Base-by-base conservation (phyloP, 1,284 basidiomycete species). In the Stereum hirsutum region DNA sequence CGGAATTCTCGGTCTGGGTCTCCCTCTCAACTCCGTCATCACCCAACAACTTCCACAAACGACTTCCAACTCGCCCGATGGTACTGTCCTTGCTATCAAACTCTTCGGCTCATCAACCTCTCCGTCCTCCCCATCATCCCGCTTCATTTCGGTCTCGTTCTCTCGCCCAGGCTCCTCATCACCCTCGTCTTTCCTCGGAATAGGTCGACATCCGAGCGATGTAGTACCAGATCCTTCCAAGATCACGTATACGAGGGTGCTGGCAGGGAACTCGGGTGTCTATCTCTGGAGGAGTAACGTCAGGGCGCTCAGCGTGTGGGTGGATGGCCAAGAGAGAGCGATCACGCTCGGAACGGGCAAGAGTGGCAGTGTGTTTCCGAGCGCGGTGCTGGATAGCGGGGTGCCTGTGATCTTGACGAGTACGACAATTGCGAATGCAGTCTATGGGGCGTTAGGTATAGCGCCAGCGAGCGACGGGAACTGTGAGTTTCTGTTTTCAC, bases 391-490 rank as follows among this genome's bases (percentile, higher is more conserved):
- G 21, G 84, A 87, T 55, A 74, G 76, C 0, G 83, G 83, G 1
- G 68, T 78, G 0, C 81, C 84, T 1, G 50, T 72, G 17, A 84
- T 87, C 43, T 57, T 87, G 1, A 70, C 80, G 4, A 75, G 74
- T 0, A 61, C 64, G 2, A 42, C 54, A 2, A 67, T 87, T n/a
- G 78, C 84, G 12, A 80, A 87, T 52, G 81, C 66, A 4, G 80
- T 88, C n/a, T 88, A 86, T 48, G 83, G 83, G n/a, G 79, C 82
- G 4, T 58, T 83, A 39, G 80, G 77, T 2, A 62, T 86, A n/a
- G 54, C 58, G 5, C 81, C 82, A 1, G 72, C 64, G 0, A 50
- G 57, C 1, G 80, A 86, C 51, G 80, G 81, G 12, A 67, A 73
- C 34, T 87, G 84, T 85, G 49, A 44, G 78, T 63, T 11, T 36